Percentiles rank a stretch among this genome's conserved stretches.
Evolutionary conservation across 2,329 filamentous ascomycete genomes (phyloP).

Genomic region (Knufia fluminis): DNA sequence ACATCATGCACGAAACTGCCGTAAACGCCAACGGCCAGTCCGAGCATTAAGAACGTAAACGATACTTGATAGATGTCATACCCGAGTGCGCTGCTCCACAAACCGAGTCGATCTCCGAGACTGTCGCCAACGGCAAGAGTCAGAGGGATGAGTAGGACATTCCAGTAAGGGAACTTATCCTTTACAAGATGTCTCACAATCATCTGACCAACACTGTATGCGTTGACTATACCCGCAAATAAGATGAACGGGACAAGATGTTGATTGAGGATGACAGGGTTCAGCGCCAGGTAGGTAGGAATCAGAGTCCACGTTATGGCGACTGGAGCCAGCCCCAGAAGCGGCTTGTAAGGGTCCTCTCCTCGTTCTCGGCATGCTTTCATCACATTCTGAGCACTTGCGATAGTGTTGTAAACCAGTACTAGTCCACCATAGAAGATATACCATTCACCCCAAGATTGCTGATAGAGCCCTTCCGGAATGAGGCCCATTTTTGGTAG

Average conservation of each 20-base stretch:
- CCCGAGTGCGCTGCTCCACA: constrained; percentile 70
- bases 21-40: constrained; percentile 80
- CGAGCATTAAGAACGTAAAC: constrained; percentile 81
- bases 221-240: constrained; percentile 83
- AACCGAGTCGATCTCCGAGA: constrained; percentile 57
- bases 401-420: constrained; percentile 71
- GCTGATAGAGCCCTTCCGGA: constrained; percentile 61
- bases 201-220: constrained; percentile 90
- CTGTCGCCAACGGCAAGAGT: constrained; percentile 71
- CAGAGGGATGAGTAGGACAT: constrained; percentile 72
- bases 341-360: constrained; percentile 54
- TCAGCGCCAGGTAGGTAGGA: constrained; percentile 68
- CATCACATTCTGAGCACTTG: constrained; percentile 72
- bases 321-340: constrained; percentile 77
- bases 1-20: constrained; percentile 94
- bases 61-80: constrained; percentile 77
- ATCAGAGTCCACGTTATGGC: constrained; percentile 69
- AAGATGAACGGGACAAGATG: constrained; percentile 85
- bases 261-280: constrained; percentile 70
- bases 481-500: constrained; percentile 56
- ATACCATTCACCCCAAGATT: constrained; percentile 88
- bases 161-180: constrained; percentile 79
- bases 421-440: constrained; percentile 77
- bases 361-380: constrained; percentile 64
- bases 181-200: constrained; percentile 90